phyloP scores from a whole-genome alignment of 192 early-diverging fungal species.

The Coemansia sp. region DNA sequence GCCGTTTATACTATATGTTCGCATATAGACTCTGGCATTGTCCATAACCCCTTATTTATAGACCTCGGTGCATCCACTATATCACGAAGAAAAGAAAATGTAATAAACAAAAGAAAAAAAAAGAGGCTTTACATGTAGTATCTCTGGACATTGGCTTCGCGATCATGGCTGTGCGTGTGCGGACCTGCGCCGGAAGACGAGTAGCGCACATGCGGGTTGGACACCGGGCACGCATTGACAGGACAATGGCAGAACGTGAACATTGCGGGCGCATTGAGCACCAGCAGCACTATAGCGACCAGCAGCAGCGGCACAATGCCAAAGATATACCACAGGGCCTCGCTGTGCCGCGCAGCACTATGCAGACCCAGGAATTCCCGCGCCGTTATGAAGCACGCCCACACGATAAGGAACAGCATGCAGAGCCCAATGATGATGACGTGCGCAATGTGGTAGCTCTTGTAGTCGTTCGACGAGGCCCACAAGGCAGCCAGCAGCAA shows the following conservation, averaged over 20 bases:
- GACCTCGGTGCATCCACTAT: background rate
- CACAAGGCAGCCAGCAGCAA: constrained; percentile 22
- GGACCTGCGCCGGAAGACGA: constrained; percentile 10
- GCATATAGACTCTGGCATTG: too few species aligned
- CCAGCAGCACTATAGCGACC: constrained; percentile 40
- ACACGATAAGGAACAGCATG: constrained; percentile 30
- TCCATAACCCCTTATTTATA: too few species aligned
- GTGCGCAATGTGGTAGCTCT: constrained; percentile 45
- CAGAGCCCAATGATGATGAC: constrained; percentile 40
- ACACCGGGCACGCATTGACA: constrained; percentile 43
- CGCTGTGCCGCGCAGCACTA: constrained; percentile 40
- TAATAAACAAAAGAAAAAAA: constrained; percentile 9
- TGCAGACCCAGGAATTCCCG: constrained; percentile 39
- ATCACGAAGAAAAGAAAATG: background rate
- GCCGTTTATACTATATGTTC: too few species aligned
- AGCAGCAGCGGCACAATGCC: constrained; percentile 44
- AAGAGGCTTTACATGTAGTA: constrained; percentile 41
- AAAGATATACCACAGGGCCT: constrained; percentile 51
- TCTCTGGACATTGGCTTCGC: constrained; percentile 24
- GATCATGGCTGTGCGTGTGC: constrained; percentile 22
- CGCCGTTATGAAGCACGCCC: constrained; percentile 46
- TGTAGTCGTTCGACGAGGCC: constrained; percentile 37
- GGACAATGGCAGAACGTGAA: constrained; percentile 53
- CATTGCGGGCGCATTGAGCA: constrained; percentile 42
- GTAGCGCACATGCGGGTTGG: constrained; percentile 45